A percentile compares a stretch with the other conserved stretches of the same genome.
phyloP scores from a whole-genome alignment of 352 stramenopile genomes.

The Paralagenidium karlingii region DNA sequence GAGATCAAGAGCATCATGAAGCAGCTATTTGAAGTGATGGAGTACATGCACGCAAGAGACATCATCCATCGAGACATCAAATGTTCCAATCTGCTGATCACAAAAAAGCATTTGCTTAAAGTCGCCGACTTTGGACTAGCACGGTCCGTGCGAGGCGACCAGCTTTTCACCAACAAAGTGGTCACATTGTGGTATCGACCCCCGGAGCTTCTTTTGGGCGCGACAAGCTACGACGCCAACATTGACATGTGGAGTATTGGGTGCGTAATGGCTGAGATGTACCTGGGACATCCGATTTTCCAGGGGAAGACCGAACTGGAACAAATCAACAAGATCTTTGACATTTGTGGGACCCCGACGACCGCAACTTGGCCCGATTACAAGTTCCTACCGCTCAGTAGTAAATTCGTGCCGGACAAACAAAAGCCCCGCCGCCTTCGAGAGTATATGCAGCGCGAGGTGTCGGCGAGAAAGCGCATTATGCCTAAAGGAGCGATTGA shows the following conservation, averaged over 20 bases:
- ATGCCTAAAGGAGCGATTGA: slow-evolving; percentile 81
- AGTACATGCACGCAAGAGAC: slow-evolving; percentile 80
- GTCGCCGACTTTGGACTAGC: slow-evolving; percentile 79
- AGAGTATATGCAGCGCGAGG: slow-evolving; percentile 68
- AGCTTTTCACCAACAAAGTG: slow-evolving; percentile 92
- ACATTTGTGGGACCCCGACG: slow-evolving; percentile 76
- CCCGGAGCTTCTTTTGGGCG: slow-evolving; percentile 88
- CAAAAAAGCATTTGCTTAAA: slow-evolving; percentile 65
- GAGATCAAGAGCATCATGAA: slow-evolving; percentile 84
- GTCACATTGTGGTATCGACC: slow-evolving; percentile 93
- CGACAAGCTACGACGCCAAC: slow-evolving; percentile 86
- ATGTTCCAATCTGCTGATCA: slow-evolving; percentile 84
- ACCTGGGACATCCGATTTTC: slow-evolving; percentile 77
- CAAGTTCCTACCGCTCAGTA: slow-evolving; percentile 70
- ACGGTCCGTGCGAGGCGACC: slow-evolving; percentile 72
- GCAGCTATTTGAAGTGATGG: slow-evolving; percentile 75
- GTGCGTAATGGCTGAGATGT: slow-evolving; percentile 79
- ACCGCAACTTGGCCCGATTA: slow-evolving; percentile 76
- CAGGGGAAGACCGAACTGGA: slow-evolving; percentile 81
- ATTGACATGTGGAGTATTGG: slow-evolving; percentile 96
- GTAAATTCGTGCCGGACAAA: slow-evolving; percentile 76
- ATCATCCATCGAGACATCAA: slow-evolving; percentile 89
- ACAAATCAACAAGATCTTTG: slow-evolving; percentile 83
- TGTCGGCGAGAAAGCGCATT: slow-evolving; percentile 58
- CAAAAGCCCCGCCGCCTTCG: slow-evolving; percentile 42